Evolutionary conservation across 2,329 filamentous ascomycete genomes (phyloP).

Genomic region (Cladophialophora yegresii): DNA sequence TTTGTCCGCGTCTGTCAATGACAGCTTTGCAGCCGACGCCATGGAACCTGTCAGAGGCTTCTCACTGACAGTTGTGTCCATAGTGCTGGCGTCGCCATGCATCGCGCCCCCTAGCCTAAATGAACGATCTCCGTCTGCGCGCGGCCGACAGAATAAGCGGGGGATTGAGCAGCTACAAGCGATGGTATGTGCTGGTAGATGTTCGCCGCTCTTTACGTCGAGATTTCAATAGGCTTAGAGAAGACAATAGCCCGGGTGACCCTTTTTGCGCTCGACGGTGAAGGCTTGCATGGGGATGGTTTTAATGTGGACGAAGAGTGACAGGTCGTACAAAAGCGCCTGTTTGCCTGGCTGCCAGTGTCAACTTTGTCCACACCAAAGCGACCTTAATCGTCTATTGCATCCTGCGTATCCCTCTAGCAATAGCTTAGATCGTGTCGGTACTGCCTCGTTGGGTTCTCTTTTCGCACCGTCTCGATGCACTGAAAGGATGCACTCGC

Average conservation of each 20-base stretch:
- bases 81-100: slow-evolving; percentile 16
- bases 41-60: slow-evolving; percentile 14
- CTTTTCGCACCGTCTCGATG: not conserved
- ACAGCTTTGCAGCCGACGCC: slow-evolving; percentile 12
- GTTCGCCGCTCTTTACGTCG: slow-evolving; percentile 33
- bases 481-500: not conserved
- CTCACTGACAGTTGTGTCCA: slow-evolving; percentile 14
- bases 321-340: slow-evolving; percentile 30
- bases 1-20: slow-evolving; percentile 17
- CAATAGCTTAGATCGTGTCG: not conserved
- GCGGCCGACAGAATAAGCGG: not conserved
- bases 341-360: slow-evolving; percentile 17
- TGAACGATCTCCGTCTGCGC: slow-evolving; percentile 12
- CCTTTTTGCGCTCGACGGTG: slow-evolving; percentile 16
- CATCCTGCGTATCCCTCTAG: not conserved
- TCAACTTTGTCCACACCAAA: slow-evolving; percentile 22
- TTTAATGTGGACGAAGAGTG: slow-evolving; percentile 27
- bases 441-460: not conserved
- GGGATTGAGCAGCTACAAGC: slow-evolving; percentile 1
- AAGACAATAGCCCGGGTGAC: slow-evolving; percentile 15
- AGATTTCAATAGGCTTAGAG: slow-evolving; percentile 26
- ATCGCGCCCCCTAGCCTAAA: slow-evolving; percentile 5
- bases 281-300: slow-evolving; percentile 30
- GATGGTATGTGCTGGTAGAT: slow-evolving; percentile 5
- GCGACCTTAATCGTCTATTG: not conserved